A percentile compares a stretch with the other conserved stretches of the same genome.
Evolutionary conservation across 2,329 filamentous ascomycete species (phyloP).

Genomic region (Epichloe sylvatica): DNA sequence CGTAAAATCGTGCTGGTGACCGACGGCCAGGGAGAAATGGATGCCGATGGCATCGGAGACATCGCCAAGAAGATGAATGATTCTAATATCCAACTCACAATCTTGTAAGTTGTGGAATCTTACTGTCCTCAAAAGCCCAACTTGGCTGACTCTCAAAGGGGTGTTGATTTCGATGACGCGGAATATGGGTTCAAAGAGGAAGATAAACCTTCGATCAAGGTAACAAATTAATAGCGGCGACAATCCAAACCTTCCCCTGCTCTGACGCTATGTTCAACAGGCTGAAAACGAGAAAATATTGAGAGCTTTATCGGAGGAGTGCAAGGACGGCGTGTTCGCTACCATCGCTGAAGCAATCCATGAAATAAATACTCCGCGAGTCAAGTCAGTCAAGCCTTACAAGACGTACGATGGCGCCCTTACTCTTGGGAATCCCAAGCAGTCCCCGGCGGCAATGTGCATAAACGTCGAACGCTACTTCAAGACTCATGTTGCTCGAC

Average conservation of each 20-base stretch:
- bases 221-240: slow-evolving; percentile 16
- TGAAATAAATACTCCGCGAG: slow-evolving; percentile 60
- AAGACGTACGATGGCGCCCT: slow-evolving; percentile 68
- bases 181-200: slow-evolving; percentile 91
- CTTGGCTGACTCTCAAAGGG: slow-evolving; percentile 38
- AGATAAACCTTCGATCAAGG: slow-evolving; percentile 60
- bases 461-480: slow-evolving; percentile 89
- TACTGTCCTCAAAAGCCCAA: background rate
- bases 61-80: slow-evolving; percentile 64
- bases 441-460: slow-evolving; percentile 58
- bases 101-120: slow-evolving; percentile 46
- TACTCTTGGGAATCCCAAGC: slow-evolving; percentile 62
- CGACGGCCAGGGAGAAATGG: slow-evolving; percentile 60
- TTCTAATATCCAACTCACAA: slow-evolving; percentile 59
- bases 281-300: slow-evolving; percentile 57
- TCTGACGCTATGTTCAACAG: slow-evolving; percentile 11
- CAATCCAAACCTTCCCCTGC: background rate
- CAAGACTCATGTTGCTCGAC: slow-evolving; percentile 62
- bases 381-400: slow-evolving; percentile 64
- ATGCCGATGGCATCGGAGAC: slow-evolving; percentile 53
- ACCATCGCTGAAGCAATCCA: slow-evolving; percentile 76
- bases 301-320: slow-evolving; percentile 49
- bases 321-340: slow-evolving; percentile 57
- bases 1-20: slow-evolving; percentile 76
- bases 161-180: slow-evolving; percentile 83